Base-by-base conservation (phyloP, 345 rosid species). In the Turnera subulata region DNA sequence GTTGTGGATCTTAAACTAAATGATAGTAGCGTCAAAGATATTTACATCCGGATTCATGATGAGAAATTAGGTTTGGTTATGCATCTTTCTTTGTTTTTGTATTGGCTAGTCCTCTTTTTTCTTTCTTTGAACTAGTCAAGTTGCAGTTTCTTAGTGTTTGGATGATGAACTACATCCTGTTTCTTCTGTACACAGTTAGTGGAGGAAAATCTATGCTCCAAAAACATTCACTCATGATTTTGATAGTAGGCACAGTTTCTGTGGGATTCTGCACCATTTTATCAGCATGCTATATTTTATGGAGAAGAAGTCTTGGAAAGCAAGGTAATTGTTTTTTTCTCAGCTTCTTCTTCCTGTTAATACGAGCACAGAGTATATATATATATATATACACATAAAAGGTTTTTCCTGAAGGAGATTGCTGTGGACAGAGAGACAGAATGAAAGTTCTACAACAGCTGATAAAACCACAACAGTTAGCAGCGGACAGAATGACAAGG, bases 1-100 rank as follows among this genome's bases (percentile, higher is more conserved):
- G 21, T 63, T 35, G n/a, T 25, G 23, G 67, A 63, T 61, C 44
- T 45, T 45, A 46, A n/a, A 32, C 13, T 9, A 15, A 22, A 45
- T 16, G 8, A 1, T 17, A 23, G 0, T 18, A 4, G 8, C 4
- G 50, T 46, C 0, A 10, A 16, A 35, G 59, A 45, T 46, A 46
- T 63, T 35, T 35, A 53, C 21, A 35, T 63, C 17, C 59, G 54
- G 24, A 1, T 42, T 29, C 52, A 40, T 11, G 40, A 40, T 18
- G 6, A 29, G 9, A 24, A 38, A 23, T 24, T 4, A 1, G 49
- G 65, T 61, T 13, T 15, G 25, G 12, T n/a, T n/a, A n/a, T n/a
- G n/a, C n/a, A n/a, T n/a, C n/a, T n/a, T n/a, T n/a, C n/a, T n/a
- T n/a, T n/a, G n/a, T n/a, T n/a, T n/a, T n/a, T n/a, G n/a, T n/a